phyloP scores from a whole-genome alignment of 352 stramenopile genomes.

The Phytopythium helicoides region DNA sequence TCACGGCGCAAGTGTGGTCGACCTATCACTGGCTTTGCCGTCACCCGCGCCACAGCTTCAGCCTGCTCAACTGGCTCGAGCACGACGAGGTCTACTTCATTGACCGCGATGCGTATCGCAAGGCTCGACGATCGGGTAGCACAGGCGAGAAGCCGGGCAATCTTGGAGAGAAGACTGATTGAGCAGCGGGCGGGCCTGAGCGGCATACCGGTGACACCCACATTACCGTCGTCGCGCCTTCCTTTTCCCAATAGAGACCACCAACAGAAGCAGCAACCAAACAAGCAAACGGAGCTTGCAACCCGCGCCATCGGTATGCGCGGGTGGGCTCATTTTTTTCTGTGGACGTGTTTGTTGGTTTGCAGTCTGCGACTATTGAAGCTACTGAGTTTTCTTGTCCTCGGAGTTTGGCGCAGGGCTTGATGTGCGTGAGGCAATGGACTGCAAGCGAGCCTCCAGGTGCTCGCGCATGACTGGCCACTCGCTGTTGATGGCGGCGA shows the following conservation, averaged over 20 bases:
- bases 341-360: background rate
- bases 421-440: background rate
- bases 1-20: conserved; percentile 81
- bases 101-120: conserved; percentile 75
- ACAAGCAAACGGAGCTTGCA: conserved; percentile 7
- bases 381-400: conserved; percentile 42
- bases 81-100: conserved; percentile 80
- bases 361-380: background rate
- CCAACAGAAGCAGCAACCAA: conserved; percentile 1
- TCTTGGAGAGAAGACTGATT: conserved; percentile 21
- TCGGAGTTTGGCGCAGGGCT: conserved; percentile 3
- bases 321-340: too few relatives aligned
- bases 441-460: conserved; percentile 22
- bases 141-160: conserved; percentile 16
- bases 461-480: conserved; percentile 73
- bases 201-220: too few relatives aligned
- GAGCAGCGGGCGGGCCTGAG: conserved; percentile 5
- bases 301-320: conserved; percentile 13
- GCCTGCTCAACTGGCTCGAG: conserved; percentile 79
- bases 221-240: too few relatives aligned
- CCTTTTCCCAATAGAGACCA: background rate
- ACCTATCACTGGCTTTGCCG: conserved; percentile 82
- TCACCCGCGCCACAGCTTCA: conserved; percentile 57
- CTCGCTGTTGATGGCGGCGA: conserved; percentile 87
- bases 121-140: conserved; percentile 61